Base-by-base conservation (phyloP, 1,139 yeast species). In the Hyphopichia fennica region DNA sequence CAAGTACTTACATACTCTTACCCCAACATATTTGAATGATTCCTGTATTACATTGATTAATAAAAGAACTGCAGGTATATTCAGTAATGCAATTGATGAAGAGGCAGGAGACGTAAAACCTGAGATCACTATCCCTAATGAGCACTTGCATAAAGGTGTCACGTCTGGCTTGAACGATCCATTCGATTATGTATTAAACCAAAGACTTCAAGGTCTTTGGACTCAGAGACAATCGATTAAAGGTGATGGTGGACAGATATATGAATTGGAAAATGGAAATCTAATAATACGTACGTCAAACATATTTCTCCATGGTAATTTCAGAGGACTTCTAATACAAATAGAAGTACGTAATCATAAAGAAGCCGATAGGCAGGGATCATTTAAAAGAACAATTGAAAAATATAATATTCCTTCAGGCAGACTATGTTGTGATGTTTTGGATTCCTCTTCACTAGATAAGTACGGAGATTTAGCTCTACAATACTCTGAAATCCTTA, bases 181-280 rank as follows among this genome's bases (percentile, higher is more conserved):
- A 16, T 76, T 78, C 50, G 84, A 79, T 47, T 51, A 57, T 52
- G 52, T 83, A 42, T 58, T 79, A 0, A 67, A 70, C 20, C 75
- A 77, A 31, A 84, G 85, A 54, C 62, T 87, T 41, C 87, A 82
- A 55, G 80, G 89, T 50, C 60, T 84, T 41, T 88, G 96, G 96
- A 66, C 73, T 1, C 73, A 80, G 42, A 69, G 87, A 45, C 96
- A 87, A 59, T 70, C 79, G n/a, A 75, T 87, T 36, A 77, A 80
- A 49, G 95, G 95, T 2, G 93, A 86, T 47, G 93, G 93, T 4
- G 88, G 88, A 0, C 77, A 77, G 41, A 77, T 80, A 2, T 86
- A 84, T 54, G 70, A 73, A 46, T 53, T 79, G 15, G 79, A 73
- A 44, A 75, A 75, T 47, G 75, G 76, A 3, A 69, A 71, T 40